These are phyloP conservation scores for Cinnamomum chago DNA, from an alignment of 164 flowering plant species.

Conservation along the genomic window DNA sequence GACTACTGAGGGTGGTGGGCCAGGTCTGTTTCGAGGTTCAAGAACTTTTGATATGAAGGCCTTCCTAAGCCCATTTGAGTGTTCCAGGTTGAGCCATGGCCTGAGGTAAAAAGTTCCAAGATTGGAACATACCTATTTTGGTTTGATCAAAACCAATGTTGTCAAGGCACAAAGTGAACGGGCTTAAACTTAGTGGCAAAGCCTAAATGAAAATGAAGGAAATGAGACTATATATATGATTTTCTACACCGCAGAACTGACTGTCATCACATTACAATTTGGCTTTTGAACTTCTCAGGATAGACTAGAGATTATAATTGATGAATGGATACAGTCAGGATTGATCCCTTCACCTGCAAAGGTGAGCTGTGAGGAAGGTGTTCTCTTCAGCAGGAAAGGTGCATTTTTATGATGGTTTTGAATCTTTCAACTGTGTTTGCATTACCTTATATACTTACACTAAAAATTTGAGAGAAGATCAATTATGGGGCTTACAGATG, in stretches of 20 bases:
- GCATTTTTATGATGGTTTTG: slow-evolving; percentile 2
- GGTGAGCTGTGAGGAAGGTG: slow-evolving; percentile 74
- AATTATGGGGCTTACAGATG: slow-evolving; percentile 18
- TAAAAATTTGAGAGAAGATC: slow-evolving; percentile 13
- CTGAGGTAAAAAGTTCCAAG: no score
- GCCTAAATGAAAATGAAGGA: no score
- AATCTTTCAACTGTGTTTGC: neutral
- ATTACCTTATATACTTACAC: neutral
- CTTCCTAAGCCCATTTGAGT: no score
- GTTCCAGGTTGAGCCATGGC: no score
- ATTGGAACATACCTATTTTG: no score
- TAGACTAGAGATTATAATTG: slow-evolving; percentile 74
- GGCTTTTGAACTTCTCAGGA: slow-evolving; percentile 43
- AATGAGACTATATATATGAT: neutral
- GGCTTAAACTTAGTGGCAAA: no score
- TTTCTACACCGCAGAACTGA: neutral
- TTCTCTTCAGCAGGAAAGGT: slow-evolving; percentile 56
- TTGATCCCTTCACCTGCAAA: slow-evolving; percentile 77
- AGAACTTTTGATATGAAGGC: no score
- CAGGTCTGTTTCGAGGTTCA: no score
- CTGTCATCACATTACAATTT: neutral
- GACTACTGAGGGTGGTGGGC: no score
- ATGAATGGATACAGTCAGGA: slow-evolving; percentile 53
- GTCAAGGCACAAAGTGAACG: no score
- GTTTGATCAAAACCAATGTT: no score